Percentiles rank a stretch among this genome's conserved stretches.
Evolutionary conservation across 2,329 filamentous ascomycete genomes (phyloP).

Genomic region (Eutypa lata): DNA sequence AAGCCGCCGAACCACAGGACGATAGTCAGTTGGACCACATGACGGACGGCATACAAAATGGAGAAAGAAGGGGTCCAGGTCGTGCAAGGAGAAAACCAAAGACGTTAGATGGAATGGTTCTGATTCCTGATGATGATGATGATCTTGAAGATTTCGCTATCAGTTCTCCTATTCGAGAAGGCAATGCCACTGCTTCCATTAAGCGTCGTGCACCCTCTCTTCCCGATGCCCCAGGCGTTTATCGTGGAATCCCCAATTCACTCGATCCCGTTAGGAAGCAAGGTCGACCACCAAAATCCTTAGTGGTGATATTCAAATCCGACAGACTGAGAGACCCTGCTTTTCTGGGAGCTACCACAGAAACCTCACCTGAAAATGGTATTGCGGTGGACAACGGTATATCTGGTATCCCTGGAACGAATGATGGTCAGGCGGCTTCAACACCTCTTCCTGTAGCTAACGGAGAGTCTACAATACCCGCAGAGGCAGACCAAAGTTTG

Average conservation of each 20-base stretch:
- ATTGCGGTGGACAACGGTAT: neutral
- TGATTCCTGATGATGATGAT: neutral
- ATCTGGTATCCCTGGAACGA: neutral
- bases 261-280: slow-evolving; percentile 22
- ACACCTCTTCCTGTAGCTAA: neutral
- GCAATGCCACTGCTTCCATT: neutral
- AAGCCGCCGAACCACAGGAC: neutral
- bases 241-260: slow-evolving; percentile 24
- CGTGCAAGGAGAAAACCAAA: neutral
- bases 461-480: slow-evolving; percentile 5
- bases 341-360: slow-evolving; percentile 9
- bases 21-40: neutral
- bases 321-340: slow-evolving; percentile 22
- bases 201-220: neutral
- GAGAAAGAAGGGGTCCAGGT: neutral
- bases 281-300: slow-evolving; percentile 26
- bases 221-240: slow-evolving; percentile 19
- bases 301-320: slow-evolving; percentile 26
- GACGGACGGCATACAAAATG: neutral
- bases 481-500: slow-evolving; percentile 7
- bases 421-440: neutral
- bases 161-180: neutral
- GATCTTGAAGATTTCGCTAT: neutral
- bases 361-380: neutral
- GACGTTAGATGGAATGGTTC: neutral